A percentile compares a stretch with the other conserved stretches of the same genome.
Evolutionary conservation across 768 basidiomycete genomes (phyloP).

Genomic region (Leccinellum albellum): DNA sequence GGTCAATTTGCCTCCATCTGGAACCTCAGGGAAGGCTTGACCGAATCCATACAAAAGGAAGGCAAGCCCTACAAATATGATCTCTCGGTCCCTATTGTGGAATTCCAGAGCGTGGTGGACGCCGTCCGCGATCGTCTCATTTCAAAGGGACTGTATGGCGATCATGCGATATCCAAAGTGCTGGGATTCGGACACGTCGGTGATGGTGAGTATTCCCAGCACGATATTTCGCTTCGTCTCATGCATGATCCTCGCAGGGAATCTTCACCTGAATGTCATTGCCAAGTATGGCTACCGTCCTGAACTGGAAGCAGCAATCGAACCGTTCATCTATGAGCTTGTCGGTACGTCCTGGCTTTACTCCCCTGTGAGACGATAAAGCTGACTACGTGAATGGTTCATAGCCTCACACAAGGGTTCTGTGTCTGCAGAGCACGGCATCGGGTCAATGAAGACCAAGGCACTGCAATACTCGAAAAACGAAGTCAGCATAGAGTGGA

Average conservation of each 20-base stretch:
- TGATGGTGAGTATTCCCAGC: constrained; percentile 62
- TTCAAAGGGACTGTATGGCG: constrained; percentile 64
- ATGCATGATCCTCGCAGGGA: constrained; percentile 48
- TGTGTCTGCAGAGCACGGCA: constrained; percentile 94
- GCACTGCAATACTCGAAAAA: constrained; percentile 87
- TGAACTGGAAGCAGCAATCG: constrained; percentile 82
- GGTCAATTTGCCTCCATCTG: constrained; percentile 87
- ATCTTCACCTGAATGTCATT: constrained; percentile 89
- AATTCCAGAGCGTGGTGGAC: constrained; percentile 88
- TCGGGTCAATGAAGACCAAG: constrained; percentile 93
- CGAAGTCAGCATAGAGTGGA: constrained; percentile 73
- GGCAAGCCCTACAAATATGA: constrained; percentile 98
- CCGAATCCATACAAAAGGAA: constrained; percentile 90
- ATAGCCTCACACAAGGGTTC: constrained; percentile 79
- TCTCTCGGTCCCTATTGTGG: constrained; percentile 80
- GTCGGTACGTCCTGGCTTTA: constrained; percentile 51
- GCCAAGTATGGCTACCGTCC: constrained; percentile 71
- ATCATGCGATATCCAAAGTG: constrained; percentile 76
- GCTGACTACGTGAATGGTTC: constrained; percentile 1
- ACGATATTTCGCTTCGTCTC: background rate
- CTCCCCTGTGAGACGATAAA: background rate
- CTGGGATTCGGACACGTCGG: constrained; percentile 96
- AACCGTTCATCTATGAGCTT: constrained; percentile 93
- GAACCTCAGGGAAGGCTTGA: constrained; percentile 87
- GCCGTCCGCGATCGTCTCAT: constrained; percentile 66